Conservation (phyloP, 192 early-diverging fungal genomes). For the Chytriomyces sp. region DNA sequence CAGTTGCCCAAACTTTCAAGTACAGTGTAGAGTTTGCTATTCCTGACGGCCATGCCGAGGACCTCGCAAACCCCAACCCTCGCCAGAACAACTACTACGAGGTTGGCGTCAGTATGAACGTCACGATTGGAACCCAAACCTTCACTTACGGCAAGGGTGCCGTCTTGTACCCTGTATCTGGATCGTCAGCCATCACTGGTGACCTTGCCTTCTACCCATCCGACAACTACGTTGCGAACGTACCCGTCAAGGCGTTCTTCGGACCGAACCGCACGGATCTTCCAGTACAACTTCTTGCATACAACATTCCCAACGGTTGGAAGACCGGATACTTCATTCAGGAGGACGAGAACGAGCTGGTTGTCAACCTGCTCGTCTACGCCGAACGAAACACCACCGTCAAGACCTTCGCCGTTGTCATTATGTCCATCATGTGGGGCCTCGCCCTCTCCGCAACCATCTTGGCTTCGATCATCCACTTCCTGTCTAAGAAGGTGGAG, state of each 20-base stretch:
- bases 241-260: neutral
- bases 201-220: slow-evolving; percentile 7
- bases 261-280: too few species aligned
- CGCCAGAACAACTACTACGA: too few species aligned
- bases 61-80: too few species aligned
- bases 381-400: slow-evolving; percentile 17
- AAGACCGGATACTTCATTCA: slow-evolving; percentile 1
- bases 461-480: slow-evolving; percentile 27
- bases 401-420: slow-evolving; percentile 28
- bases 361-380: neutral
- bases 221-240: neutral
- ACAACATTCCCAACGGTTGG: neutral
- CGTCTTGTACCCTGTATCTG: neutral
- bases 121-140: too few species aligned
- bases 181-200: neutral
- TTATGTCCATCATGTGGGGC: slow-evolving; percentile 34
- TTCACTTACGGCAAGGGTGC: too few species aligned
- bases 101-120: too few species aligned
- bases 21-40: neutral
- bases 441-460: slow-evolving; percentile 29
- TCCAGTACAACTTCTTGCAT: neutral
- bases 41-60: neutral
- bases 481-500: slow-evolving; percentile 34
- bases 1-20: neutral
- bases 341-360: neutral